Evolutionary conservation across 2,329 filamentous ascomycete species (phyloP), one percentile per base, ranked within the genome.

Genomic region (Phialophora macrospora): DNA sequence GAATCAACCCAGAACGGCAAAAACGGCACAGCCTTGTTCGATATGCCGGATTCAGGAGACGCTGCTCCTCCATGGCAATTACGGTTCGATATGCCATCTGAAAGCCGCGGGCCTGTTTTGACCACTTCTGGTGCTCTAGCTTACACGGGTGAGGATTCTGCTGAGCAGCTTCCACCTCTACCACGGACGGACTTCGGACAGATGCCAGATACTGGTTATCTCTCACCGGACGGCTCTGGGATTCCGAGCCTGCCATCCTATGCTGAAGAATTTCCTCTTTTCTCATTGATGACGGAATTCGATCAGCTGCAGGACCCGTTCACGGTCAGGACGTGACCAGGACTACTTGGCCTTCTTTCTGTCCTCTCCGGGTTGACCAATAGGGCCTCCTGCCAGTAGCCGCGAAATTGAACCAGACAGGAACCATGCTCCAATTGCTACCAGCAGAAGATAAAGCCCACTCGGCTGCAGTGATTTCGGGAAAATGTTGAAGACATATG

Each of bases 381-480:
- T 20, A 57, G 26, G 22, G 20, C 14, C 6, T 28, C 12, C 41
- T 4, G 58, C 55, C 28, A 60, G 38, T 8, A 67, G 58, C 20
- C 41, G 60, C 17, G 77, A 81, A 57, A 84, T 77, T 66, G 74
- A 74, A 11, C 74, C 77, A 2, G 84, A 85, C 1, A 87, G 66
- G 55, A 82, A 81, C 77, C 83, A 85, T 30, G 82, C 80, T 46
- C 79, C 71, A 44, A 83, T 67, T 11, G 87, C 86, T 61, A 96
- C 83, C 2, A 85, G 70, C 3, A 83, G 72, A 61, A 96, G 83
- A 77, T 93, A 96, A 41, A 79, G 80, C 12, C 86, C 86, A 1
- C 90, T 94, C 22, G 91, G 88, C 24, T 90, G 73, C 17, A 98
- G 81, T 3, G 93, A 96, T 59, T 82, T 83, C 12, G 95, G 95